phyloP scores from a whole-genome alignment of 768 basidiomycete genomes.

The Lyophyllum decastes region DNA sequence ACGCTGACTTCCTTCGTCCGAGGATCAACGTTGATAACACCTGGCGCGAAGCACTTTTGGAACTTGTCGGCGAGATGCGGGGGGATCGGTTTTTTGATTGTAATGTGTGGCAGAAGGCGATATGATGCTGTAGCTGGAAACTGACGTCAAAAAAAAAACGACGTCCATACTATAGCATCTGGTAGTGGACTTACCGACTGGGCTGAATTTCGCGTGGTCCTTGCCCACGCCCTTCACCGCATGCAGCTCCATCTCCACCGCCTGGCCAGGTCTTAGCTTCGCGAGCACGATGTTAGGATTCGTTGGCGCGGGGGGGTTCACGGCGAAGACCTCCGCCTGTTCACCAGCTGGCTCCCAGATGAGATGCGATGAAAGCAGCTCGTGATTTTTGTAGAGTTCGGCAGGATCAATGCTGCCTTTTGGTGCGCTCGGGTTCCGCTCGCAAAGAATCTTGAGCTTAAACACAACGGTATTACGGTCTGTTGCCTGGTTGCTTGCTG shows the following conservation, averaged over 20 bases:
- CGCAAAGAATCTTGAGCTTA: conserved; percentile 66
- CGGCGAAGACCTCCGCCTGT: conserved; percentile 62
- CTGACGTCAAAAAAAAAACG: not conserved
- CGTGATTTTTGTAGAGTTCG: conserved; percentile 72
- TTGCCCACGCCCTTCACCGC: conserved; percentile 92
- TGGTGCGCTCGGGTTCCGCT: conserved; percentile 55
- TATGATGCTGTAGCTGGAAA: conserved; percentile 89
- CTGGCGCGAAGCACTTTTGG: conserved; percentile 82
- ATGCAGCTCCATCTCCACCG: conserved; percentile 82
- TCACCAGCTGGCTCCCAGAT: conserved; percentile 83
- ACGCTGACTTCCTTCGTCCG: conserved; percentile 61
- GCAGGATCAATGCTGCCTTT: conserved; percentile 56
- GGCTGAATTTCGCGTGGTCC: conserved; percentile 95
- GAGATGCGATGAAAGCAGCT: conserved; percentile 67
- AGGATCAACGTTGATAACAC: conserved; percentile 69
- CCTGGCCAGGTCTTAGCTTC: conserved; percentile 91
- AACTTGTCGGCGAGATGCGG: conserved; percentile 80
- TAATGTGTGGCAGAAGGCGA: conserved; percentile 85
- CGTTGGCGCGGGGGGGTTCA: conserved; percentile 59
- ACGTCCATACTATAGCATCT: not conserved
- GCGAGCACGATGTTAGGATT: conserved; percentile 86
- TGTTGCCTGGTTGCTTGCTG: conserved; percentile 61
- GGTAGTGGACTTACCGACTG: conserved; percentile 67
- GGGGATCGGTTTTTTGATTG: conserved; percentile 74
- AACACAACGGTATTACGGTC: conserved; percentile 95